These are phyloP conservation scores for Lithohypha guttulata DNA, from an alignment of 2,329 filamentous ascomycete genomes.

Conservation along the genomic window DNA sequence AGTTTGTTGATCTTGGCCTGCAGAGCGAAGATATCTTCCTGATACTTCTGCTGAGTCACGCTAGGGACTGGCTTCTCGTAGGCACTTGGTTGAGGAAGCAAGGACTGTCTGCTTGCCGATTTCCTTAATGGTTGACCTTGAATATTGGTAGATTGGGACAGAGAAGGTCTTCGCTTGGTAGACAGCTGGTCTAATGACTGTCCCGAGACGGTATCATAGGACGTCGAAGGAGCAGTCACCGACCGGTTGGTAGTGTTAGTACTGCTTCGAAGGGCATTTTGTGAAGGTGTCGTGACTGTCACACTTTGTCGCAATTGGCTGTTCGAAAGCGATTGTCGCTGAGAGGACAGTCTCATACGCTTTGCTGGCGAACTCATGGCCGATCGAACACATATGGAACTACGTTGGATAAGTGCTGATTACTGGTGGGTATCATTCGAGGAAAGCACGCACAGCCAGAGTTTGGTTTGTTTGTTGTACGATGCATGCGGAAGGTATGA, in stretches of 20 bases:
- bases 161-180: slow-evolving; percentile 2
- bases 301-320: slow-evolving; percentile 14
- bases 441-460: background rate
- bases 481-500: too few species aligned
- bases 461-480: slow-evolving; percentile 6
- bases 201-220: slow-evolving; percentile 51
- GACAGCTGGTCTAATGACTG: slow-evolving; percentile 32
- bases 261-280: slow-evolving; percentile 11
- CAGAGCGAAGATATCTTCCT: slow-evolving; percentile 68
- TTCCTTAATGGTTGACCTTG: slow-evolving; percentile 2
- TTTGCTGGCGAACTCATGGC: slow-evolving; percentile 20
- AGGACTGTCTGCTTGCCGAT: background rate
- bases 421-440: background rate
- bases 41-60: slow-evolving; percentile 6
- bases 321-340: slow-evolving; percentile 17
- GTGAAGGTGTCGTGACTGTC: slow-evolving; percentile 15
- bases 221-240: slow-evolving; percentile 41
- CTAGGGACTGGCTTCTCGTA: background rate
- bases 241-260: background rate
- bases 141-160: background rate
- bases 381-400: background rate
- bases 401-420: background rate
- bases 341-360: slow-evolving; percentile 18
- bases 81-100: slow-evolving; percentile 3
- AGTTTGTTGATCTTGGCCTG: slow-evolving; percentile 82